Conservation (phyloP, 352 stramenopile species). For the Blastocystis sp. region DNA sequence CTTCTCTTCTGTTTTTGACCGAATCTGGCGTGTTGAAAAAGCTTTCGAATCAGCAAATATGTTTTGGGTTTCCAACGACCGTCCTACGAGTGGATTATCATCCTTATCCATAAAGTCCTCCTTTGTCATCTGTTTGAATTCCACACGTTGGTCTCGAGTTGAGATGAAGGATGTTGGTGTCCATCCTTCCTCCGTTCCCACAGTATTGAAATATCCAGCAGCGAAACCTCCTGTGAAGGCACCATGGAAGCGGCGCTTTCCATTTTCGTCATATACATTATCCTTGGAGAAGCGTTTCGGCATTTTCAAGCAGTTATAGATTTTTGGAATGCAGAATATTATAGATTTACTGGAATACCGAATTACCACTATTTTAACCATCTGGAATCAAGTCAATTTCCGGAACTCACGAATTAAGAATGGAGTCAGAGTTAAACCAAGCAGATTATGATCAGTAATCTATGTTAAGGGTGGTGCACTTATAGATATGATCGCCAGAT, state of each 20-base stretch:
- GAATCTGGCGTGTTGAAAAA: neutral
- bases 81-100: constrained; percentile 81
- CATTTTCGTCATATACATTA: constrained; percentile 71
- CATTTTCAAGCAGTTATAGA: neutral
- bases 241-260: constrained; percentile 80
- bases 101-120: constrained; percentile 91
- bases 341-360: neutral
- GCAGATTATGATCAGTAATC: constrained; percentile 46
- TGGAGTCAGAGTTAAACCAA: constrained; percentile 24
- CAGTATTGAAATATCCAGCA: constrained; percentile 88
- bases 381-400: neutral
- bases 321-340: neutral
- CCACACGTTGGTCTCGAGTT: constrained; percentile 72
- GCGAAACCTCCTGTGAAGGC: constrained; percentile 89
- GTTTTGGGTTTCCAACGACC: constrained; percentile 30
- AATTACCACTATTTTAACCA: neutral
- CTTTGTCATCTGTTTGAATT: constrained; percentile 68
- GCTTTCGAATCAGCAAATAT: neutral
- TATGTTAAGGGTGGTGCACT: neutral
- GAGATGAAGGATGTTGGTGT: constrained; percentile 79
- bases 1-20: constrained; percentile 21
- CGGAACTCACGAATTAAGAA: neutral
- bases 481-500: constrained; percentile 52
- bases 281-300: constrained; percentile 67
- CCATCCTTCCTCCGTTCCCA: constrained; percentile 84